These are phyloP conservation scores for Handroanthus guayacan DNA, from an alignment of 257 asterid genomes.

Conservation along the genomic window DNA sequence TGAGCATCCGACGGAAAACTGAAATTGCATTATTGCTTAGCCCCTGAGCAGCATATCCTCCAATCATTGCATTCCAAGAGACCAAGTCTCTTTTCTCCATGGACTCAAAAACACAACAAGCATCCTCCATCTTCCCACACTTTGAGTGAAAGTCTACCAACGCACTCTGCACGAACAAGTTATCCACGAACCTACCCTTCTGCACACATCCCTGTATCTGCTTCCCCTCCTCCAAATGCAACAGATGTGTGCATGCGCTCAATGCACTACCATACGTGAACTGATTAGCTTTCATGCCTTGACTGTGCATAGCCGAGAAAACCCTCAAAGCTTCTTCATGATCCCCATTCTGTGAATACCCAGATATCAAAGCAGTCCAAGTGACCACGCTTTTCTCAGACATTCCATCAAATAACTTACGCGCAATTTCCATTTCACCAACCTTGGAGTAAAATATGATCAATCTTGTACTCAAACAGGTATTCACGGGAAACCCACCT, in stretches of 20 bases:
- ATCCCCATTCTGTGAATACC: slow-evolving; percentile 50
- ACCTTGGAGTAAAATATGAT: slow-evolving; percentile 51
- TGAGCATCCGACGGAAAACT: slow-evolving; percentile 50
- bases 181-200: slow-evolving; percentile 50
- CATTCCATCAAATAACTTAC: slow-evolving; percentile 52
- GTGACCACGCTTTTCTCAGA: slow-evolving; percentile 53
- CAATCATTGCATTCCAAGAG: slow-evolving; percentile 68
- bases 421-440: slow-evolving; percentile 46
- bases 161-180: slow-evolving; percentile 67
- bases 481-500: slow-evolving; percentile 38
- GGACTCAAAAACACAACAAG: slow-evolving; percentile 48
- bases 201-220: slow-evolving; percentile 62
- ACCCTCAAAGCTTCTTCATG: slow-evolving; percentile 48
- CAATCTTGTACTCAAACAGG: slow-evolving; percentile 53
- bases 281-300: slow-evolving; percentile 62
- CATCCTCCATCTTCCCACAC: slow-evolving; percentile 63
- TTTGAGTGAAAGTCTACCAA: slow-evolving; percentile 63
- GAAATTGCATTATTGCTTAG: slow-evolving; percentile 39
- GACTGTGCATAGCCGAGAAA: slow-evolving; percentile 50
- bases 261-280: slow-evolving; percentile 64
- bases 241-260: slow-evolving; percentile 52
- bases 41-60: slow-evolving; percentile 58
- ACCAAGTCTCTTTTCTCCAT: slow-evolving; percentile 60
- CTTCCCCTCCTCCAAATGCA: slow-evolving; percentile 48
- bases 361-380: slow-evolving; percentile 69